A percentile compares a stretch with the other conserved stretches of the same genome.
These are phyloP conservation scores for Talaromyces sp. DNA, from an alignment of 2,329 filamentous ascomycete species.

Conservation along the genomic window DNA sequence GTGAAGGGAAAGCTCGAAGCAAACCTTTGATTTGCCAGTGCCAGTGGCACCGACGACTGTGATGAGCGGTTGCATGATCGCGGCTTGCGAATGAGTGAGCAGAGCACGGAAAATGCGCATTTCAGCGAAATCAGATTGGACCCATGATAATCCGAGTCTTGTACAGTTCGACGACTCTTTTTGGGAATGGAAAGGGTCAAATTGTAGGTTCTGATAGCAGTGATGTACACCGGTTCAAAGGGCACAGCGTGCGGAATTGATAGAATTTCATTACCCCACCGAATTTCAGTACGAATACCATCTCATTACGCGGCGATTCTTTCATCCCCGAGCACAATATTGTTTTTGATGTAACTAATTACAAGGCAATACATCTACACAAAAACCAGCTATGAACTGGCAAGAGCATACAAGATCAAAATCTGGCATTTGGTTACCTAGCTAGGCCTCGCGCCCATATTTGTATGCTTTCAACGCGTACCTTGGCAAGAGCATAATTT, in stretches of 20 bases:
- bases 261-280: neutral
- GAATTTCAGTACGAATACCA: neutral
- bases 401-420: neutral
- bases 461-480: neutral
- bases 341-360: neutral
- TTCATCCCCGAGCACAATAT: too few relatives aligned
- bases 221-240: neutral
- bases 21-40: constrained; percentile 86
- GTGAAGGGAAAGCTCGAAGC: constrained; percentile 15
- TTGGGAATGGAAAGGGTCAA: neutral
- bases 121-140: neutral
- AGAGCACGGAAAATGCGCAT: constrained; percentile 31
- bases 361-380: neutral
- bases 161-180: neutral
- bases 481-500: neutral
- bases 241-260: neutral
- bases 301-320: neutral
- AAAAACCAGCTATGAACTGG: neutral
- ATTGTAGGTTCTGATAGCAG: neutral
- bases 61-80: constrained; percentile 59
- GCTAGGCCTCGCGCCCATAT: neutral
- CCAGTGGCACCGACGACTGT: constrained; percentile 86
- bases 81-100: constrained; percentile 20
- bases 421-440: neutral
- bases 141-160: neutral